A percentile compares a stretch with the other conserved stretches of the same genome.
These are phyloP conservation scores for Beauveria scarabaeidicola DNA, from an alignment of 2,329 filamentous ascomycete species.

Conservation along the genomic window DNA sequence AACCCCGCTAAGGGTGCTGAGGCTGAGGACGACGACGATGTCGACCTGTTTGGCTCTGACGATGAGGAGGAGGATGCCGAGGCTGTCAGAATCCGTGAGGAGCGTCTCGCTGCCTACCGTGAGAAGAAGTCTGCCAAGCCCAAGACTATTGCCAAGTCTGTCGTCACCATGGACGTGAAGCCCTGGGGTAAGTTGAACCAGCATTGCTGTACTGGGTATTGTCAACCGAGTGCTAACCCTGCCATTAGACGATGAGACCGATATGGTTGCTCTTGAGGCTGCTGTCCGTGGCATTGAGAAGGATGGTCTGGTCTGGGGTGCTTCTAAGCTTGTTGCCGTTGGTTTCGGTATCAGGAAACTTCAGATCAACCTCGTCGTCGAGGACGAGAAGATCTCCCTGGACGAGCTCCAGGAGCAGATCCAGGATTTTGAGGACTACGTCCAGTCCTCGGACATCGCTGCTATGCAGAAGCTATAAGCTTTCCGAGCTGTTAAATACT, in stretches of 20 bases:
- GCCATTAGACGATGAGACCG: slow-evolving; percentile 74
- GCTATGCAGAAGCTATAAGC: slow-evolving; percentile 18
- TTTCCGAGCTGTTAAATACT: not conserved
- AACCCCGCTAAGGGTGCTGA: slow-evolving; percentile 77
- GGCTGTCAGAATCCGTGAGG: slow-evolving; percentile 74
- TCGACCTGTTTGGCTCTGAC: slow-evolving; percentile 89
- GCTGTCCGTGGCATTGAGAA: slow-evolving; percentile 76
- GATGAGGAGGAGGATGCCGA: slow-evolving; percentile 92
- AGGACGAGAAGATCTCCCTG: slow-evolving; percentile 91
- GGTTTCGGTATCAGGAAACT: slow-evolving; percentile 99
- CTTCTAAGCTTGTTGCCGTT: slow-evolving; percentile 77
- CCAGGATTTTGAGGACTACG: slow-evolving; percentile 76
- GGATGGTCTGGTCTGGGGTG: slow-evolving; percentile 96
- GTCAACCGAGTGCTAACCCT: slow-evolving; percentile 17
- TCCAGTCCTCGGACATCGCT: slow-evolving; percentile 49
- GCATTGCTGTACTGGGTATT: not conserved
- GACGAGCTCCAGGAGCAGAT: slow-evolving; percentile 84
- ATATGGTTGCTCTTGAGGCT: slow-evolving; percentile 74
- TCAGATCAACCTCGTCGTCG: slow-evolving; percentile 94
- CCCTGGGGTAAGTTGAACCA: slow-evolving; percentile 74
- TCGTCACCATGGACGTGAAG: slow-evolving; percentile 95
- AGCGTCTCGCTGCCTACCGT: slow-evolving; percentile 86
- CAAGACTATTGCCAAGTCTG: slow-evolving; percentile 90
- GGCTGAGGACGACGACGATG: slow-evolving; percentile 69
- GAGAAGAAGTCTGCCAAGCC: slow-evolving; percentile 94